Conservation (phyloP, 176 grass and related monocot species). For the Oropetium thomaeum region DNA sequence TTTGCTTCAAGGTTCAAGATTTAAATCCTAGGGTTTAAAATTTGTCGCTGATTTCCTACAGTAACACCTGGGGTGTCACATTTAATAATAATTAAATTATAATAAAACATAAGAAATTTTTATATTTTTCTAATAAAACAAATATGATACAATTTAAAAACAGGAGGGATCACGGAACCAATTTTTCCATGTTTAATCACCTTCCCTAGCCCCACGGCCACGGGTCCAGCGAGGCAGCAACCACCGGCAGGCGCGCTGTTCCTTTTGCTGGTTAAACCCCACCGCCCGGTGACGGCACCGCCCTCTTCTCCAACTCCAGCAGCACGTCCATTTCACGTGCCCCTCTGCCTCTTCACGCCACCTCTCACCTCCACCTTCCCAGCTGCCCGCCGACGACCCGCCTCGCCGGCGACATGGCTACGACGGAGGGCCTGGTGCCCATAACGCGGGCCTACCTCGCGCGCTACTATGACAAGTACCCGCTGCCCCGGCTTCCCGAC, state of each 20-base stretch:
- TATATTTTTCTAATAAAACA: no score
- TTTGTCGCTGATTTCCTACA: no score
- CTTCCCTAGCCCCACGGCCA: neutral
- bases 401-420: constrained; percentile 47
- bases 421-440: constrained; percentile 69
- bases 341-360: neutral
- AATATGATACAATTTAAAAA: no score
- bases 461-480: constrained; percentile 87
- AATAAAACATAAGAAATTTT: no score
- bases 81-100: no score
- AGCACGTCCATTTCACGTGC: constrained; percentile 28
- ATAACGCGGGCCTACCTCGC: constrained; percentile 89
- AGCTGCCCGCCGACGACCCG: neutral
- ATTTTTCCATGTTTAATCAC: no score
- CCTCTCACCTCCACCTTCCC: neutral
- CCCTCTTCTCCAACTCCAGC: neutral
- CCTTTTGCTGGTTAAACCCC: neutral
- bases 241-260: constrained; percentile 12
- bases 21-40: no score
- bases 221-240: constrained; percentile 2
- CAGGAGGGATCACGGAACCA: no score
- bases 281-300: constrained; percentile 33
- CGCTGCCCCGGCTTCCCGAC: constrained; percentile 45
- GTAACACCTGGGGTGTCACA: no score
- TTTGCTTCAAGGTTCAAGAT: no score